Conservation (phyloP, 2,329 filamentous ascomycete species). For the Rutstroemia sp. region DNA sequence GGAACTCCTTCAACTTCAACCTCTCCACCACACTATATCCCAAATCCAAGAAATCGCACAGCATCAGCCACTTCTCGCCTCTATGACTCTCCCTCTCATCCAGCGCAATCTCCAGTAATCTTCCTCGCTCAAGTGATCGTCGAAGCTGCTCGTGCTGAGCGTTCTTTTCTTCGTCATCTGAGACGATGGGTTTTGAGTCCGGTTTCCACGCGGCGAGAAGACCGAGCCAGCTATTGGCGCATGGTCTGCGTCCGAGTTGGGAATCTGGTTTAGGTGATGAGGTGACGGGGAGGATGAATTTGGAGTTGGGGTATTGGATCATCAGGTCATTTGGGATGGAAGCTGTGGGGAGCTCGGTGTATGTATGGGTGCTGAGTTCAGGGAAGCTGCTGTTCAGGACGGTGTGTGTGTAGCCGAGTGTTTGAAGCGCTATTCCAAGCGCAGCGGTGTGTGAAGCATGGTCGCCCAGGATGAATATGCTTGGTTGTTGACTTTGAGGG, state of each 20-base stretch:
- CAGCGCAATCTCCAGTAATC: neutral
- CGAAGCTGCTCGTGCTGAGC: neutral
- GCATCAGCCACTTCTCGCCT: slow-evolving; percentile 6
- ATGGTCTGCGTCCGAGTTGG: neutral
- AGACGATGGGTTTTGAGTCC: neutral
- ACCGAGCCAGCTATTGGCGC: slow-evolving; percentile 5
- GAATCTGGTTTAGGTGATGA: neutral
- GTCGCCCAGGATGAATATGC: slow-evolving; percentile 4
- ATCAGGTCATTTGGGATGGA: neutral
- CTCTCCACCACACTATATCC: slow-evolving; percentile 9
- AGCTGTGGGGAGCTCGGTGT: neutral
- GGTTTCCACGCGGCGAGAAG: slow-evolving; percentile 2
- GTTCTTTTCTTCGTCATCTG: neutral
- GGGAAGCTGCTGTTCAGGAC: neutral
- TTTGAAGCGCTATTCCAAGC: slow-evolving; percentile 1
- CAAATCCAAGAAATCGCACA: slow-evolving; percentile 6
- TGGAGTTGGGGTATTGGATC: slow-evolving; percentile 2
- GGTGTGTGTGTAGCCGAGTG: neutral
- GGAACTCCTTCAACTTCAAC: slow-evolving; percentile 8
- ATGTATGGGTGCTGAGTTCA: neutral
- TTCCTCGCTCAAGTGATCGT: neutral
- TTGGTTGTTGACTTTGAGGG: neutral
- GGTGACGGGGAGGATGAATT: slow-evolving; percentile 1
- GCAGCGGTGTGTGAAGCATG: neutral
- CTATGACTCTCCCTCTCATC: slow-evolving; percentile 1